A percentile compares a stretch with the other conserved stretches of the same genome.
These are phyloP conservation scores for Coemansia sp. DNA, from an alignment of 192 early-diverging fungal species.

Conservation along the genomic window DNA sequence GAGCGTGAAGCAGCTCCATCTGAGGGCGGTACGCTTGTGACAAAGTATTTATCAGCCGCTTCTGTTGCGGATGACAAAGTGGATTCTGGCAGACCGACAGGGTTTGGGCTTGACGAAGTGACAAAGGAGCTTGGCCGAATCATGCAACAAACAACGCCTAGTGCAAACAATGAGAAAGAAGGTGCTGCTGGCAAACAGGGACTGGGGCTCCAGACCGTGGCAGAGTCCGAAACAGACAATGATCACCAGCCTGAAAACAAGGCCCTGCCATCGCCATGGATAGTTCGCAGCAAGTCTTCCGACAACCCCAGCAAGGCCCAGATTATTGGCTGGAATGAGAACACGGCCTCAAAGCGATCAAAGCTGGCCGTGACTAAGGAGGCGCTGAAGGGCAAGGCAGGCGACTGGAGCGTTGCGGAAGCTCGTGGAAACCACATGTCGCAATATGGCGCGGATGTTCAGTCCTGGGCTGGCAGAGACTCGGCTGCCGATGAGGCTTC, in stretches of 20 bases:
- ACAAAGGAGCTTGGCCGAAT: not conserved
- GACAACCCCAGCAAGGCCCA: constrained; percentile 9
- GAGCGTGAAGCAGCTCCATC: not conserved
- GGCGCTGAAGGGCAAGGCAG: constrained; percentile 11
- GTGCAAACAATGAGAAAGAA: not conserved
- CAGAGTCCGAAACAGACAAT: not conserved
- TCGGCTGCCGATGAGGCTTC: constrained; percentile 39
- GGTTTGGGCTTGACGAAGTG: not conserved
- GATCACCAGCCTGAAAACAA: not conserved
- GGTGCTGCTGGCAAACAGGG: not conserved
- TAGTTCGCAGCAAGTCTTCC: constrained; percentile 30
- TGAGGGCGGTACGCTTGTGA: not conserved
- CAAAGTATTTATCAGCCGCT: not conserved
- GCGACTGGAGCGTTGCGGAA: constrained; percentile 45
- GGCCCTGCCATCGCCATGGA: constrained; percentile 25
- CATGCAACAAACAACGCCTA: not conserved
- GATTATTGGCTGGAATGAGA: constrained; percentile 50
- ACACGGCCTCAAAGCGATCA: constrained; percentile 50
- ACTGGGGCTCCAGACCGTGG: not conserved
- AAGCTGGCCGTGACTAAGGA: constrained; percentile 50
- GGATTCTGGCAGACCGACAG: not conserved
- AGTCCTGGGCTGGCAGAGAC: constrained; percentile 50
- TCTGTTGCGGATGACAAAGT: not conserved
- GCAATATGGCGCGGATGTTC: constrained; percentile 58
- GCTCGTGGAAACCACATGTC: constrained; percentile 45